Percentiles rank a stretch among this genome's conserved stretches.
Conservation (phyloP, 345 rosid species). For the Turritis glabra region DNA sequence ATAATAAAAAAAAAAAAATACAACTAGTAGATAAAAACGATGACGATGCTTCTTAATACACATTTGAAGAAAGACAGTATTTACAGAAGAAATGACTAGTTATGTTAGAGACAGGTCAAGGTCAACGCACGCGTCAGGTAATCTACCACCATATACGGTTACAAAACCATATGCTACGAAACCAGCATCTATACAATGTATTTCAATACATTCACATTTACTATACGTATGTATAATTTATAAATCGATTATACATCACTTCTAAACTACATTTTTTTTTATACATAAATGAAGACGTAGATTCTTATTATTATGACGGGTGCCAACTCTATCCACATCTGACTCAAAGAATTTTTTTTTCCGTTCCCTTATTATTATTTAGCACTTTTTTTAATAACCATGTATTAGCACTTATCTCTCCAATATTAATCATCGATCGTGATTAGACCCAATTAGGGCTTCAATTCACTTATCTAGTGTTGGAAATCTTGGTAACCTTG, state of each 20-base stretch:
- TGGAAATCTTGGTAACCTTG: too few species aligned
- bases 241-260: background rate
- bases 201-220: background rate
- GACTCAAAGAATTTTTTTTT: background rate
- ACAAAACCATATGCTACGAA: background rate
- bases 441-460: too few species aligned
- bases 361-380: too few species aligned
- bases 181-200: background rate
- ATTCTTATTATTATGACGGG: background rate
- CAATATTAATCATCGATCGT: too few species aligned
- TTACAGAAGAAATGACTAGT: background rate
- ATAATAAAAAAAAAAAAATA: background rate
- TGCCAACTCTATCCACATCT: background rate
- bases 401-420: too few species aligned
- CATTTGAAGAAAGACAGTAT: background rate
- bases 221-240: background rate
- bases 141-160: conserved; percentile 14
- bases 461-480: too few species aligned
- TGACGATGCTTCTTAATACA: background rate
- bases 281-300: background rate
- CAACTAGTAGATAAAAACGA: background rate
- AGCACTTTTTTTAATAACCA: too few species aligned
- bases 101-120: background rate
- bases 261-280: background rate
- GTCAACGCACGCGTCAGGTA: background rate